These are phyloP conservation scores for Penstemon newberryi DNA, from an alignment of 257 asterid species.

Conservation along the genomic window DNA sequence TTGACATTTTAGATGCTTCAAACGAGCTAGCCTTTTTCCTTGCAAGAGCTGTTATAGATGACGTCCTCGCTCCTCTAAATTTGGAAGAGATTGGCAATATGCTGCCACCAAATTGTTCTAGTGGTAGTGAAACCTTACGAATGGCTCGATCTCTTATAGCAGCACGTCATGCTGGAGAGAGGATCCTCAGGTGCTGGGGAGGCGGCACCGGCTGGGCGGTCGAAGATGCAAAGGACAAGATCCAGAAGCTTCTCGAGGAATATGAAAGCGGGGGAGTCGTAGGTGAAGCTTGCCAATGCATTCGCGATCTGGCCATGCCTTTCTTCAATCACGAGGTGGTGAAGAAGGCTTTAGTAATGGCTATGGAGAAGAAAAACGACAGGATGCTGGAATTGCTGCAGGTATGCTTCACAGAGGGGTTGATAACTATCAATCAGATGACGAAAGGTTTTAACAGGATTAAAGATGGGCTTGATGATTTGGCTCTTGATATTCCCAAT, in stretches of 20 bases:
- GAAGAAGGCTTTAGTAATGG: constrained; percentile 97
- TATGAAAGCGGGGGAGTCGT: constrained; percentile 91
- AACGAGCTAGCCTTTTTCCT: constrained; percentile 86
- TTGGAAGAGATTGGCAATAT: constrained; percentile 65
- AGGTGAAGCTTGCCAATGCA: constrained; percentile 91
- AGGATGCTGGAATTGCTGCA: constrained; percentile 76
- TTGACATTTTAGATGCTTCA: constrained; percentile 88
- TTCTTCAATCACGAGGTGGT: constrained; percentile 97
- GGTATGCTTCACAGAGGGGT: constrained; percentile 80
- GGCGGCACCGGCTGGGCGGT: constrained; percentile 99
- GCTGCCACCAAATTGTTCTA: constrained; percentile 59
- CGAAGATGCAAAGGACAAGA: constrained; percentile 98
- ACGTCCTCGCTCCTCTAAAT: constrained; percentile 85
- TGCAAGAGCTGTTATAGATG: constrained; percentile 90
- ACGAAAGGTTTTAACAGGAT: constrained; percentile 84
- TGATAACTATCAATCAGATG: constrained; percentile 94
- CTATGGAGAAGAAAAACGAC: constrained; percentile 98
- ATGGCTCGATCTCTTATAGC: constrained; percentile 78
- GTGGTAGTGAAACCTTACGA: constrained; percentile 72
- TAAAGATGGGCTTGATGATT: constrained; percentile 86
- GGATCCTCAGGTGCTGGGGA: constrained; percentile 99
- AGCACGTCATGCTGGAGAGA: constrained; percentile 99
- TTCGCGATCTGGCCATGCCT: constrained; percentile 87
- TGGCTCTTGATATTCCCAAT: constrained; percentile 93
- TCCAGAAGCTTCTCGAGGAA: constrained; percentile 91